phyloP scores from a whole-genome alignment of 441 rosid genomes.

The Corymbia citriodora region DNA sequence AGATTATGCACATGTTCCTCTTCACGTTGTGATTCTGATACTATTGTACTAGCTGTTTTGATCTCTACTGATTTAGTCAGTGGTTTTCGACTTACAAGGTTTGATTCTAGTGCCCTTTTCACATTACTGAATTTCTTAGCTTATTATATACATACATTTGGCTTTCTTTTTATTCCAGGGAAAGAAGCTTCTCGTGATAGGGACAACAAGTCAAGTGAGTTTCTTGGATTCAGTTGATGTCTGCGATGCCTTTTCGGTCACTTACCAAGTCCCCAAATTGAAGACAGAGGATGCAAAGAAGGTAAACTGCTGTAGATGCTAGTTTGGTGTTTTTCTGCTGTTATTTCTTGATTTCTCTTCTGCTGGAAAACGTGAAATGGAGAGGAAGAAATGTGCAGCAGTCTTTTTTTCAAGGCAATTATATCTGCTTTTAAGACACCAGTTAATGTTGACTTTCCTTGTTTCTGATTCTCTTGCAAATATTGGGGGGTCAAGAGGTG shows the following conservation, averaged over 20 bases:
- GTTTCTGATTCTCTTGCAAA: not conserved
- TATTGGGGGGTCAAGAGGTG: not conserved
- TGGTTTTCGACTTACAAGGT: not conserved
- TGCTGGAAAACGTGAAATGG: not conserved
- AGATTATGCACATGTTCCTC: not conserved
- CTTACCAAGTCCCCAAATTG: constrained; percentile 66
- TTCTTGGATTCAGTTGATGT: constrained; percentile 78
- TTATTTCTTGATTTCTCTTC: not conserved
- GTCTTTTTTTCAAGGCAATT: not conserved
- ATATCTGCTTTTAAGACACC: not conserved
- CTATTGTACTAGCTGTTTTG: not conserved
- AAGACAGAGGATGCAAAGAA: constrained; percentile 67
- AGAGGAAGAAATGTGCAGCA: not conserved
- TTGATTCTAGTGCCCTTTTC: not conserved
- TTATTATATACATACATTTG: not conserved
- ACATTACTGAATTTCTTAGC: not conserved
- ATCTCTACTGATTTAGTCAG: not conserved
- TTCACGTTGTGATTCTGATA: not conserved
- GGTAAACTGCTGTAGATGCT: constrained; percentile 28
- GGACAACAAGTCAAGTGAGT: constrained; percentile 85
- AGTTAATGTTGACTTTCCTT: not conserved
- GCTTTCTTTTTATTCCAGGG: constrained; percentile 40
- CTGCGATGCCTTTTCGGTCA: constrained; percentile 66
- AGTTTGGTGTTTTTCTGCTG: not conserved
- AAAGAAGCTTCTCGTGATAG: constrained; percentile 81